Evolutionary conservation across 371 early-diverging fungal species (phyloP), one percentile per base, ranked within the genome.

Genomic region (Mortierella sp.): DNA sequence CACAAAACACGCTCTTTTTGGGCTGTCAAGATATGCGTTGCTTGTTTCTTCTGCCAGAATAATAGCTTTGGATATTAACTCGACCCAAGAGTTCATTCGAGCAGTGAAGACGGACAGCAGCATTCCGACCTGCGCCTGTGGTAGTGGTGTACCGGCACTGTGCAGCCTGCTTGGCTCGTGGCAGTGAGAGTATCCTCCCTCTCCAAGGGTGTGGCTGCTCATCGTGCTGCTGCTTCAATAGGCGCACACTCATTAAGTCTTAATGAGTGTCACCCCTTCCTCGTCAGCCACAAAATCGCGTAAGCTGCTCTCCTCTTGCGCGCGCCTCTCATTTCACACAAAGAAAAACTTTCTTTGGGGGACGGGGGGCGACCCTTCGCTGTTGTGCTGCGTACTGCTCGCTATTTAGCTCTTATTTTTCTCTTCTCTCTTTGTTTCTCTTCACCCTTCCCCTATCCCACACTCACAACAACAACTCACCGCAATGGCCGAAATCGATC

Each of bases 401-500:
- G 16, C 11, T 34, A 8, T 48, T 11, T 24, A 31, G 72, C 50
- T 5, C 42, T 1, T 38, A 10, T 34, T 31, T 58, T 68, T 16
- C 7, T 48, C 34, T 54, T 42, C 3, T 50, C 16, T 50, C 16
- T 50, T 13, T 13, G 11, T 65, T 48, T 50, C 26, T 65, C 58
- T 48, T 38, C 63, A 2, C 50, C n/a, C 76, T 50, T 47, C 70
- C 57, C 26, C 71, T 38, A 70, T 57, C 71, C 60, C 70, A 47
- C 70, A 74, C 72, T 38, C 44, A 55, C n/a, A 52, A 47, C 31
- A 31, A 65, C 42, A 34, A 58, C 28, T 7, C 55, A 47, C 47
- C 70, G 79, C 50, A 31, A 90, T 91, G 91, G 81, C 88, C 19
- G 86, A 80, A 72, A 77, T 84, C 72, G 89, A 90, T 77, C 89